These are phyloP conservation scores for Crepidotus sp. DNA, from an alignment of 1,284 basidiomycete species.

Conservation along the genomic window DNA sequence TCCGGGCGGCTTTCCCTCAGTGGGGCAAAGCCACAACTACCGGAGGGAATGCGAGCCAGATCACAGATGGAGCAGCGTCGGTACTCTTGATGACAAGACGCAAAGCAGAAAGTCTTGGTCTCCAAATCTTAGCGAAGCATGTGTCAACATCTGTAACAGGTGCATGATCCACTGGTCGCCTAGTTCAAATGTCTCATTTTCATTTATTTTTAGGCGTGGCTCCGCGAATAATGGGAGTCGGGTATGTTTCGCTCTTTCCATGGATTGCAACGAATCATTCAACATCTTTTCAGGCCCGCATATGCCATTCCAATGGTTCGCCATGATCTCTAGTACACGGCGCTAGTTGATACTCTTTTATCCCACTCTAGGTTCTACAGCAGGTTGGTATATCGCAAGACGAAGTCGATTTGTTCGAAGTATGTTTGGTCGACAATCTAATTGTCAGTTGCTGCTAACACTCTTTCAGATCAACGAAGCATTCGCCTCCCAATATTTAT, in stretches of 20 bases:
- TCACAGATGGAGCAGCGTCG: slow-evolving; percentile 85
- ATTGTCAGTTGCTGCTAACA: background rate
- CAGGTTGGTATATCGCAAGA: slow-evolving; percentile 54
- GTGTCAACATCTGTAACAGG: slow-evolving; percentile 69
- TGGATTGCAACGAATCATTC: too few relatives aligned
- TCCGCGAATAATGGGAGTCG: slow-evolving; percentile 82
- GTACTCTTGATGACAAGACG: slow-evolving; percentile 80
- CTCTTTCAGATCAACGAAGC: slow-evolving; percentile 81
- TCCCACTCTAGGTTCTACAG: slow-evolving; percentile 43
- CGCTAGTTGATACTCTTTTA: too few relatives aligned
- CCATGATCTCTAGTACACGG: too few relatives aligned
- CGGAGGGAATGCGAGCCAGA: slow-evolving; percentile 74
- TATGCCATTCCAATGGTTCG: slow-evolving; percentile 58
- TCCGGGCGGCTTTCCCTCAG: slow-evolving; percentile 79
- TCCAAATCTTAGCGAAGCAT: slow-evolving; percentile 72
- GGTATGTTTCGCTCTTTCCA: too few relatives aligned
- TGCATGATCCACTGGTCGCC: slow-evolving; percentile 16
- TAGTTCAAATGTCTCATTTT: background rate
- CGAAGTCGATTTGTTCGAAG: slow-evolving; percentile 80
- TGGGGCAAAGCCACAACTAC: slow-evolving; percentile 76
- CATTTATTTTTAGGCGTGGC: slow-evolving; percentile 40
- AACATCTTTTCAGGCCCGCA: too few relatives aligned
- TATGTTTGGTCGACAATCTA: slow-evolving; percentile 19
- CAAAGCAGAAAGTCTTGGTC: slow-evolving; percentile 73
- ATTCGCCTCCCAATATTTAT: slow-evolving; percentile 83